Evolutionary conservation across 1,284 basidiomycete genomes (phyloP).

Genomic region (Cutaneotrichosporon sp.): DNA sequence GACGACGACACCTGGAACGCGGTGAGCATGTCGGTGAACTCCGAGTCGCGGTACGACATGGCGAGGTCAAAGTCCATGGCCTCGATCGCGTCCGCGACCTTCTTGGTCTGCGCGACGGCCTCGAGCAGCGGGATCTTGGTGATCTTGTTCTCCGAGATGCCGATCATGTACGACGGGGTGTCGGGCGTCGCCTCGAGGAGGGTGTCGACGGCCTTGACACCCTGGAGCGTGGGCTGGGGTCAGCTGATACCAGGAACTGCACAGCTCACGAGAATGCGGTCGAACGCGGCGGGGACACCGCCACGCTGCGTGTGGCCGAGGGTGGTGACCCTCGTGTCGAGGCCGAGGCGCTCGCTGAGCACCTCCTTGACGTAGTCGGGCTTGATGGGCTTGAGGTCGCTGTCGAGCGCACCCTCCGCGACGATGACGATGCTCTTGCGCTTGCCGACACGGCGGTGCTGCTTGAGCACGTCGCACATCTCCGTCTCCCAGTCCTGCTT

Average conservation of each 20-base stretch:
- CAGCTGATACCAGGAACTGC: neutral
- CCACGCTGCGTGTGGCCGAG: constrained; percentile 97
- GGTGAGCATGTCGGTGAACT: constrained; percentile 83
- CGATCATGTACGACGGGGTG: constrained; percentile 97
- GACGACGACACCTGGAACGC: constrained; percentile 77
- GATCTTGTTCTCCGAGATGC: constrained; percentile 93
- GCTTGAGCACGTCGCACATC: constrained; percentile 85
- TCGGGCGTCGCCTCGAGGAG: constrained; percentile 85
- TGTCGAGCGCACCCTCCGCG: constrained; percentile 91
- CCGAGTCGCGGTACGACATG: constrained; percentile 84
- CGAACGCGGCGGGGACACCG: constrained; percentile 86
- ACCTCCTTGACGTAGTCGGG: constrained; percentile 89
- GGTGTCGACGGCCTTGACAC: constrained; percentile 88
- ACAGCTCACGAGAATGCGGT: constrained; percentile 77
- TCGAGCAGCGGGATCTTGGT: constrained; percentile 87
- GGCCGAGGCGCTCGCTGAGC: constrained; percentile 77
- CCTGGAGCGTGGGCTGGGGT: constrained; percentile 84
- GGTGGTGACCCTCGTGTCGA: constrained; percentile 97
- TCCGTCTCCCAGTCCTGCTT: constrained; percentile 81
- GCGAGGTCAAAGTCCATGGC: constrained; percentile 84
- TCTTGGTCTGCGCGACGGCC: constrained; percentile 86
- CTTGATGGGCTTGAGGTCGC: constrained; percentile 82
- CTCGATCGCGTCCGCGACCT: constrained; percentile 78
- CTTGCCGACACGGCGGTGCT: constrained; percentile 92
- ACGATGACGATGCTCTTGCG: constrained; percentile 98